These are phyloP conservation scores for Claviceps maximensis DNA, from an alignment of 2,329 filamentous ascomycete species.

Conservation along the genomic window DNA sequence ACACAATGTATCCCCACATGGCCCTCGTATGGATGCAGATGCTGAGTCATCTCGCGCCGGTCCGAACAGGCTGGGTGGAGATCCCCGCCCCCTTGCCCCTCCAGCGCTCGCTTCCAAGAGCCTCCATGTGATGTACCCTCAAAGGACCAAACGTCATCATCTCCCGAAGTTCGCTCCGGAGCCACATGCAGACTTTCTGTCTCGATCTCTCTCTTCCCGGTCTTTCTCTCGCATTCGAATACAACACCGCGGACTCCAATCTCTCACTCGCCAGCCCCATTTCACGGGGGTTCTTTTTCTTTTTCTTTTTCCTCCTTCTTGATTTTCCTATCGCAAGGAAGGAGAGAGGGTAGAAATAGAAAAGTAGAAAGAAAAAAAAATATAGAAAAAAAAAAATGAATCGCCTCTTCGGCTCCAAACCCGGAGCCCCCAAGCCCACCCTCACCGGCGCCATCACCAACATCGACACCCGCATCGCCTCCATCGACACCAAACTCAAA, in stretches of 20 bases:
- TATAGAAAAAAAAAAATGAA: conserved; percentile 54
- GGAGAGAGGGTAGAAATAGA: neutral
- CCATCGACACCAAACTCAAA: conserved; percentile 87
- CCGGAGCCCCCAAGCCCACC: conserved; percentile 76
- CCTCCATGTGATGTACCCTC: neutral
- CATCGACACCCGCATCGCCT: conserved; percentile 72
- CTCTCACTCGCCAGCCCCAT: no score
- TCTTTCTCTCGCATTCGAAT: no score
- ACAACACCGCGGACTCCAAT: no score
- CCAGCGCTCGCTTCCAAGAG: neutral
- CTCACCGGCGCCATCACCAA: conserved; percentile 72
- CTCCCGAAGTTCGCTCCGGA: no score
- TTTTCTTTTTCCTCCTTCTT: no score
- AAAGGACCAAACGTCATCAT: no score
- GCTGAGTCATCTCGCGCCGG: conserved; percentile 1
- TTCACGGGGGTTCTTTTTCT: no score
- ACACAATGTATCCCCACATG: no score
- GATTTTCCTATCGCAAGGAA: neutral
- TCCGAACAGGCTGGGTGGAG: neutral
- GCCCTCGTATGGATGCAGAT: neutral
- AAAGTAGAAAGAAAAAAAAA: neutral
- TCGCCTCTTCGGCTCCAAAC: conserved; percentile 83
- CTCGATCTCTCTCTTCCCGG: no score
- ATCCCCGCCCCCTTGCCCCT: neutral
- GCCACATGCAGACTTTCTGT: no score